phyloP scores from a whole-genome alignment of 202 grass and related monocot genomes.

The Zizania palustris region DNA sequence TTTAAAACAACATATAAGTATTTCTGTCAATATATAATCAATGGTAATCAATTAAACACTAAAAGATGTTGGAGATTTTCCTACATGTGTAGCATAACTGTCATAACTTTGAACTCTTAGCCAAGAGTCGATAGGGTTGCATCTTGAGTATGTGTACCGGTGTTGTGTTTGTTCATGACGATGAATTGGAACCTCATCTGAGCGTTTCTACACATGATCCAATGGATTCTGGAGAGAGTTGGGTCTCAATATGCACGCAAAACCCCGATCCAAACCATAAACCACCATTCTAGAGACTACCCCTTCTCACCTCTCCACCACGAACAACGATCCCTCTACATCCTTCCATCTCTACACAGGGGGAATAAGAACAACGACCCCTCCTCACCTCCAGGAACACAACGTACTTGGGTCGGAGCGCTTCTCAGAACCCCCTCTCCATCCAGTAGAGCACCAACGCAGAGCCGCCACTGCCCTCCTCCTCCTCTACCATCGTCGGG shows the following conservation, averaged over 20 bases:
- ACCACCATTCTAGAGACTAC: neutral
- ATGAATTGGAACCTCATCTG: conserved; percentile 92
- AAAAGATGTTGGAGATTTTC: conserved; percentile 42
- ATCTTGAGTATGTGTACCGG: conserved; percentile 96
- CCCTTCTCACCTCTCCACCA: conserved; percentile 77
- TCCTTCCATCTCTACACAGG: conserved; percentile 81
- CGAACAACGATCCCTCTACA: conserved; percentile 87
- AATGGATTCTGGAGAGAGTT: conserved; percentile 10
- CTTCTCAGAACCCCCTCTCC: conserved; percentile 72
- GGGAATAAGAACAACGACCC: neutral
- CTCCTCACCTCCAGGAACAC: conserved; percentile 79
- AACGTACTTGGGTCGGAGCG: conserved; percentile 66
- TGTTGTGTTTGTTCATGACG: conserved; percentile 91
- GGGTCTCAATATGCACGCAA: neutral
- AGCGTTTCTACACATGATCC: conserved; percentile 65
- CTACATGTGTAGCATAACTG: conserved; percentile 89
- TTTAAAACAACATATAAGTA: conserved; percentile 30
- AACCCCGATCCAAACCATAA: conserved; percentile 9
- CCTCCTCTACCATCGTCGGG: conserved; percentile 20
- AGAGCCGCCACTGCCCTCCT: conserved; percentile 45
- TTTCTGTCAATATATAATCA: conserved; percentile 27
- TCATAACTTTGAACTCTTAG: conserved; percentile 97
- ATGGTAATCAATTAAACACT: neutral
- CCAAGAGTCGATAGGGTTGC: conserved; percentile 96
- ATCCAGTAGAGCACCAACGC: conserved; percentile 67